A percentile compares a stretch with the other conserved stretches of the same genome.
Evolutionary conservation across 2,329 filamentous ascomycete species (phyloP).

Genomic region (Didymellaceae sp.): DNA sequence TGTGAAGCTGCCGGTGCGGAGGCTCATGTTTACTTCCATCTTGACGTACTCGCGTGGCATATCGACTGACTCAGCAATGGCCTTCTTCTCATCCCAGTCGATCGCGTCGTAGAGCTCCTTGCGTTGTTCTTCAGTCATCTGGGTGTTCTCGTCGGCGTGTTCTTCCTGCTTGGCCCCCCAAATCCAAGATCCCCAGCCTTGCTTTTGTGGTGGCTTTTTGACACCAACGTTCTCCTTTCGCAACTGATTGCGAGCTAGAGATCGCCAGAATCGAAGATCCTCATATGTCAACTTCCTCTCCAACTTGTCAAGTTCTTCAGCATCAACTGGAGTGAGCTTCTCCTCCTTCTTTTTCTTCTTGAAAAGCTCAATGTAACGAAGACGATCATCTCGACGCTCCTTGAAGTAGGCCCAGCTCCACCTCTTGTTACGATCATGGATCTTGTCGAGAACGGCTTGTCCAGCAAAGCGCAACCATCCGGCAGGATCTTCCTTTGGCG

Average conservation of each 20-base stretch:
- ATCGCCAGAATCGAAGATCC: slow-evolving; percentile 96
- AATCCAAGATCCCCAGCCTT: slow-evolving; percentile 90
- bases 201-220: slow-evolving; percentile 75
- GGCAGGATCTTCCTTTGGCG: slow-evolving; percentile 85
- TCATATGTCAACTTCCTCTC: slow-evolving; percentile 93
- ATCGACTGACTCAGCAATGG: slow-evolving; percentile 85
- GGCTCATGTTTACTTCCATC: slow-evolving; percentile 86
- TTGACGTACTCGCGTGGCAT: slow-evolving; percentile 90
- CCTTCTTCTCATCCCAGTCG: slow-evolving; percentile 97
- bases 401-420: slow-evolving; percentile 98
- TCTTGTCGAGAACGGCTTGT: slow-evolving; percentile 87
- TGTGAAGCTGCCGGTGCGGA: slow-evolving; percentile 97
- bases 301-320: slow-evolving; percentile 73
- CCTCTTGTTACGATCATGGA: slow-evolving; percentile 88
- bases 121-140: slow-evolving; percentile 93
- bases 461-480: slow-evolving; percentile 95
- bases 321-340: slow-evolving; percentile 71
- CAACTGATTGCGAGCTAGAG: slow-evolving; percentile 88
- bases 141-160: slow-evolving; percentile 75
- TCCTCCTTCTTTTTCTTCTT: slow-evolving; percentile 85
- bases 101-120: slow-evolving; percentile 98
- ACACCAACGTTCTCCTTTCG: slow-evolving; percentile 93
- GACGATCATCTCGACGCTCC: slow-evolving; percentile 87
- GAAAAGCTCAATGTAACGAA: slow-evolving; percentile 89
- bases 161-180: slow-evolving; percentile 69